These are phyloP conservation scores for Gloeostereum incarnatum DNA, from an alignment of 768 basidiomycete species.

Conservation along the genomic window DNA sequence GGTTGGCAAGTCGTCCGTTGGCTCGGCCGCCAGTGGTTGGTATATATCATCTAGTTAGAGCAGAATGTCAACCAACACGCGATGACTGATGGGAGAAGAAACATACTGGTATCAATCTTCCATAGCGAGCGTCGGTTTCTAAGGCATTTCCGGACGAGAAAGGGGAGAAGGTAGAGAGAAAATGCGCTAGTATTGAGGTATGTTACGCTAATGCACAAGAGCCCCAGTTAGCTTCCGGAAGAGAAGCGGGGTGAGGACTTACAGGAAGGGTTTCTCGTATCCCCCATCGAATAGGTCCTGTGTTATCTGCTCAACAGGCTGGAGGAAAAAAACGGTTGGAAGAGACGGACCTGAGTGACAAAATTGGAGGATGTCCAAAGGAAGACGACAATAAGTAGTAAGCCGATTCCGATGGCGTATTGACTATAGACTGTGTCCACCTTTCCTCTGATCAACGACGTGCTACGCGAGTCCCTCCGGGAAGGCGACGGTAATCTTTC, in stretches of 20 bases:
- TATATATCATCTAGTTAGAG: conserved; percentile 13
- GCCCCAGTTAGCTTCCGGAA: neutral
- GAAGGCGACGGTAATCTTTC: too few species aligned
- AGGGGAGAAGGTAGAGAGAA: conserved; percentile 69
- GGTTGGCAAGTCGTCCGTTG: neutral
- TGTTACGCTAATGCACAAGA: conserved; percentile 50
- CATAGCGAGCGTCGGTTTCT: too few species aligned
- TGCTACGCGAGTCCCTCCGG: too few species aligned
- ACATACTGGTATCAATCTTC: neutral
- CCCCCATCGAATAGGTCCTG: conserved; percentile 49
- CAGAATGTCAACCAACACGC: neutral
- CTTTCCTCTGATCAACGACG: too few species aligned
- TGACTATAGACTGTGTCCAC: too few species aligned
- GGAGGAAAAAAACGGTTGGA: conserved; percentile 6
- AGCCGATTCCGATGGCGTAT: conserved; percentile 60
- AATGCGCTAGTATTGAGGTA: conserved; percentile 93
- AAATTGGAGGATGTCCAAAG: conserved; percentile 90
- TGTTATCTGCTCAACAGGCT: conserved; percentile 3
- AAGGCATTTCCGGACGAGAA: conserved; percentile 8
- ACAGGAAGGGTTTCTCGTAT: conserved; percentile 88
- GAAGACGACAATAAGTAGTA: conserved; percentile 68
- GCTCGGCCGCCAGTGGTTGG: conserved; percentile 15
- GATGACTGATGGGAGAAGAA: neutral
- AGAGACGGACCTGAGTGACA: conserved; percentile 58
- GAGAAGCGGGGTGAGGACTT: conserved; percentile 9